Conservation (phyloP, 768 basidiomycete species). For the Daedaleopsis nitida region DNA sequence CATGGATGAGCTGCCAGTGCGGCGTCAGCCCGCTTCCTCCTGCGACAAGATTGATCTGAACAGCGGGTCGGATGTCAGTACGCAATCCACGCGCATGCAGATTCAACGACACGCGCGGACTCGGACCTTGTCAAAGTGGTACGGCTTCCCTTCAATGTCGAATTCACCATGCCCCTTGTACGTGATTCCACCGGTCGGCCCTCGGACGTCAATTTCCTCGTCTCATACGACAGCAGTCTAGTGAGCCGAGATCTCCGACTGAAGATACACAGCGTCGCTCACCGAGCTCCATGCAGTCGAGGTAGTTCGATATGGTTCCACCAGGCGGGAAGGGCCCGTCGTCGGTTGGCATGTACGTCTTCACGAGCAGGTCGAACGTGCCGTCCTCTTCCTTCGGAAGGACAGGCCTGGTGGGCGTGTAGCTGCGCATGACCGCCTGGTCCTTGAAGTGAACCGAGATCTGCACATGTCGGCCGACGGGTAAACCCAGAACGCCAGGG, state of each 20-base stretch:
- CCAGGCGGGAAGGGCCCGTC: conserved; percentile 23
- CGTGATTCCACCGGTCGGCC: conserved; percentile 23
- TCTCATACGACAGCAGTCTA: conserved; percentile 4
- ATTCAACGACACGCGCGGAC: background rate
- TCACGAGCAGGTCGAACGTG: conserved; percentile 26
- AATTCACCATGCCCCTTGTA: conserved; percentile 23
- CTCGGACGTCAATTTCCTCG: conserved; percentile 26
- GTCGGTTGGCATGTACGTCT: conserved; percentile 24
- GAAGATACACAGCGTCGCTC: too few relatives aligned
- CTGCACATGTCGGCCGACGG: conserved; percentile 23
- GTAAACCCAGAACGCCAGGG: conserved; percentile 19
- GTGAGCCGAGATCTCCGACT: background rate
- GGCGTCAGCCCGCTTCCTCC: conserved; percentile 27
- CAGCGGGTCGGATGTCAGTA: background rate
- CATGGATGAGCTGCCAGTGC: conserved; percentile 29
- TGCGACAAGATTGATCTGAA: conserved; percentile 27
- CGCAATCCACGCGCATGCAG: background rate
- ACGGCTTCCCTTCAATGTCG: conserved; percentile 21
- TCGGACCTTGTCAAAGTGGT: conserved; percentile 21
- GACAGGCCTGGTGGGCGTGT: conserved; percentile 24
- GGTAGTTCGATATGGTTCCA: conserved; percentile 25
- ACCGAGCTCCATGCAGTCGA: conserved; percentile 25
- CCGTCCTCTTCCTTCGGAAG: conserved; percentile 26
- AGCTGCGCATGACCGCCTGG: conserved; percentile 23
- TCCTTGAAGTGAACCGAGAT: conserved; percentile 26